Percentiles rank a stretch among this genome's conserved stretches.
Evolutionary conservation across 805 yeast genomes (phyloP).

Genomic region (Wickerhamiella azymoides): DNA sequence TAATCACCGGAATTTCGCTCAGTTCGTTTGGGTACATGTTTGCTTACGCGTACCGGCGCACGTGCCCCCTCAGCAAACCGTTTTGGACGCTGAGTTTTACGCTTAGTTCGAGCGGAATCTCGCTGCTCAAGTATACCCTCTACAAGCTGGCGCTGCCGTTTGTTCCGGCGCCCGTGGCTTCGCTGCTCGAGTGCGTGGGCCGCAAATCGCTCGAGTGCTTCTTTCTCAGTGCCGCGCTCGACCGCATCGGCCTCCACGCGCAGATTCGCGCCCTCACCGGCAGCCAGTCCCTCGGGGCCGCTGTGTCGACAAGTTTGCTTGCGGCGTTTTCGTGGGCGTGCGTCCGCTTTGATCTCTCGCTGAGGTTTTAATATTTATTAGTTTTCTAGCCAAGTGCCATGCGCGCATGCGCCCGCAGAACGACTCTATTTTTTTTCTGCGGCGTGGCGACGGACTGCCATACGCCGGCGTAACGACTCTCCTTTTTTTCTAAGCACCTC

Average conservation of each 20-base stretch:
- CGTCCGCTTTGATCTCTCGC: constrained; percentile 13
- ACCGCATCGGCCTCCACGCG: constrained; percentile 8
- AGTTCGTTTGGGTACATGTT: constrained; percentile 21
- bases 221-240: constrained; percentile 18
- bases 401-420: not conserved
- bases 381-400: not conserved
- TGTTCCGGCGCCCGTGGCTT: constrained; percentile 17
- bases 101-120: constrained; percentile 23
- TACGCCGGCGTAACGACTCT: too few relatives aligned
- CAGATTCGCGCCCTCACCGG: not conserved
- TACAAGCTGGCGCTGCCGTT: constrained; percentile 17
- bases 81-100: constrained; percentile 28
- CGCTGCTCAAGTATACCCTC: constrained; percentile 22
- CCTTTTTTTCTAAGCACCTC: too few relatives aligned
- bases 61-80: constrained; percentile 26
- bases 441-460: not conserved
- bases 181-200: constrained; percentile 20
- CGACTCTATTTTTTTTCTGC: not conserved
- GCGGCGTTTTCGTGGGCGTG: constrained; percentile 12
- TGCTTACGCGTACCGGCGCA: constrained; percentile 21
- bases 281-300: constrained; percentile 10
- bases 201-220: constrained; percentile 23
- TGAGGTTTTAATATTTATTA: constrained; percentile 4
- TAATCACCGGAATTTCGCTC: constrained; percentile 19
- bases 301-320: constrained; percentile 14